phyloP scores from a whole-genome alignment of 1,139 yeast species.

The Kurtzmaniella quercitrusa region DNA sequence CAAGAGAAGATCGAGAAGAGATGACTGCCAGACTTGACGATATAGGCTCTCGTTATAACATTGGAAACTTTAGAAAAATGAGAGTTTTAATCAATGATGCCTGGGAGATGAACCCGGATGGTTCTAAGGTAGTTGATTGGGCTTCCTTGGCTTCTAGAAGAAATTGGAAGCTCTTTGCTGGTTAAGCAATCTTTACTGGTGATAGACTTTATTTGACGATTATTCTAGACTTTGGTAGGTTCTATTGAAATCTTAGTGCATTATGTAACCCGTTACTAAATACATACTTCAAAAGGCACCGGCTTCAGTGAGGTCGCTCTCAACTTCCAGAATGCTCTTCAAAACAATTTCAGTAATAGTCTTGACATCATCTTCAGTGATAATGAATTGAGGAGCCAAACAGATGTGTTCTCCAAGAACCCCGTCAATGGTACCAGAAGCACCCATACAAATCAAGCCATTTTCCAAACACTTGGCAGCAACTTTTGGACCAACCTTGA shows the following conservation, averaged over 20 bases:
- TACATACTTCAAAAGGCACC: neutral
- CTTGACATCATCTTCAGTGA: constrained; percentile 43
- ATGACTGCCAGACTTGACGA: constrained; percentile 16
- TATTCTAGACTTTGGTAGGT: neutral
- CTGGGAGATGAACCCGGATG: constrained; percentile 27
- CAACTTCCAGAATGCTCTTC: constrained; percentile 2
- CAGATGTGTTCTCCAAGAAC: constrained; percentile 44
- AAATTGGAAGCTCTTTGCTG: constrained; percentile 1
- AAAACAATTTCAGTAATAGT: constrained; percentile 20
- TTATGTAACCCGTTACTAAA: too few species aligned
- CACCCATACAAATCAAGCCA: constrained; percentile 42
- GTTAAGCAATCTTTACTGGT: too few species aligned
- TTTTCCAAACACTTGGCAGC: constrained; percentile 31
- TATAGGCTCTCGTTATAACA: constrained; percentile 17
- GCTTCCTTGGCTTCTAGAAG: constrained; percentile 11
- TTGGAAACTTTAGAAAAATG: constrained; percentile 23
- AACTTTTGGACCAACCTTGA: constrained; percentile 29
- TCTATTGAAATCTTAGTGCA: too few species aligned
- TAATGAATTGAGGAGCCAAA: constrained; percentile 48
- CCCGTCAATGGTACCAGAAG: constrained; percentile 38
- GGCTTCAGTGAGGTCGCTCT: neutral
- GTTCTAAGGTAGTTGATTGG: constrained; percentile 27
- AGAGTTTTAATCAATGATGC: constrained; percentile 22
- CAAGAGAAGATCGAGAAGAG: constrained; percentile 18
- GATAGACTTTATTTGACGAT: too few species aligned